Percentiles rank a stretch among this genome's conserved stretches.
Conservation (phyloP, 179 eudicot species). For the Actinidia arguta region DNA sequence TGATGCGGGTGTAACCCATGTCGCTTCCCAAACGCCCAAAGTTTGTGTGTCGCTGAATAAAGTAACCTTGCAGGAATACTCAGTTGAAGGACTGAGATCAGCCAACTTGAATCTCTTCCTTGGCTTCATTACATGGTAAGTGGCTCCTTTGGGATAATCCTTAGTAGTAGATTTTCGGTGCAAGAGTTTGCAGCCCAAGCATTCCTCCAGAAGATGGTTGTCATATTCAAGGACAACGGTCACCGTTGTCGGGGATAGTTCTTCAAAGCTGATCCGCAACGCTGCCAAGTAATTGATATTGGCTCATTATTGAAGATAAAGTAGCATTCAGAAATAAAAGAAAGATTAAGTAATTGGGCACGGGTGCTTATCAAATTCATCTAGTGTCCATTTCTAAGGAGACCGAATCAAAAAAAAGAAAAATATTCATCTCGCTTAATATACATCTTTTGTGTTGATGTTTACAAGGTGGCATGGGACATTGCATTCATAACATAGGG, state of each 20-base stretch:
- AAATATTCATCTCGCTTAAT: no score
- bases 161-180: constrained; percentile 44
- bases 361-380: no score
- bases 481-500: no score
- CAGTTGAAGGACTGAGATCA: constrained; percentile 57
- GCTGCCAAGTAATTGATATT: constrained; percentile 34
- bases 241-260: constrained; percentile 45
- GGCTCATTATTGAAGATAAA: no score
- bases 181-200: constrained; percentile 60
- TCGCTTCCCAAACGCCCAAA: constrained; percentile 56
- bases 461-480: no score
- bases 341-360: no score
- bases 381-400: no score
- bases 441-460: no score
- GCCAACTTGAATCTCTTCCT: constrained; percentile 51
- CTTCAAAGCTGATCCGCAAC: constrained; percentile 45
- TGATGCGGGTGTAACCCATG: constrained; percentile 52
- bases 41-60: constrained; percentile 44
- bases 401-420: no score
- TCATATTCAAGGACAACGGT: constrained; percentile 50
- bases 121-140: constrained; percentile 46
- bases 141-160: constrained; percentile 52
- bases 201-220: constrained; percentile 33
- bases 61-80: constrained; percentile 57
- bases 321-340: neutral